Evolutionary conservation across 2,329 filamentous ascomycete species (phyloP), one percentile per base, ranked within the genome.

Genomic region (Clonostachys rosea): DNA sequence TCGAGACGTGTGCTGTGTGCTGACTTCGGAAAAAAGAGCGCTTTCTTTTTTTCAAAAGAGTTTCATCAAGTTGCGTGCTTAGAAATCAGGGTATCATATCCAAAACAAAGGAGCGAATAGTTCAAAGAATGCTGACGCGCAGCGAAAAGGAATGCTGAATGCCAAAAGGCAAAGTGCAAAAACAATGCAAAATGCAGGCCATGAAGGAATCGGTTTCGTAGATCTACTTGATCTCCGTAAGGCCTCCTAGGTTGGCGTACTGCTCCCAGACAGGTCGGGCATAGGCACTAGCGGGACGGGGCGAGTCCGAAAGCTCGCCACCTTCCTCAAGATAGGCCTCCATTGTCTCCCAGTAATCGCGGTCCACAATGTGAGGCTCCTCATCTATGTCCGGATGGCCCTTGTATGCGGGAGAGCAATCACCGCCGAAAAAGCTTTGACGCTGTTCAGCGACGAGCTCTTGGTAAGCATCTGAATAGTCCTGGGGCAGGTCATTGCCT

Each of bases 201-300:
- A 30, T 30, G 40, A 43, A 47, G 34, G 17, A 43, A 47, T n/a
- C n/a, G 11, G 36, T 13, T n/a, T 39, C 36, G 17, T n/a, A 39
- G 36, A 39, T 39, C 36, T 39, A 39, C 14, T 39, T 56, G 53
- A 66, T 58, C 49, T 67, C 65, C 3, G 65, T 75, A 42, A 75
- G 54, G 0, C 73, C 73, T 34, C 73, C 73, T 5, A 76, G 56
- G 12, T 73, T 69, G 30, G 64, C 61, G 50, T 71, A 76, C 56
- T 74, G 69, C 51, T 71, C 72, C 72, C 71, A 76, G 5, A 66
- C 66, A 5, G 67, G 60, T 47, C 63, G 55, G 33, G 54, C 56
- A 17, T 30, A 30, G 24, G 24, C 24, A 10, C 24, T 30, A 9
- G 24, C 24, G 24, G 24, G 34, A 56, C 56, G 24, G 24, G 24